Conservation (phyloP, 805 yeast genomes). For the Myxozyma geophila region DNA sequence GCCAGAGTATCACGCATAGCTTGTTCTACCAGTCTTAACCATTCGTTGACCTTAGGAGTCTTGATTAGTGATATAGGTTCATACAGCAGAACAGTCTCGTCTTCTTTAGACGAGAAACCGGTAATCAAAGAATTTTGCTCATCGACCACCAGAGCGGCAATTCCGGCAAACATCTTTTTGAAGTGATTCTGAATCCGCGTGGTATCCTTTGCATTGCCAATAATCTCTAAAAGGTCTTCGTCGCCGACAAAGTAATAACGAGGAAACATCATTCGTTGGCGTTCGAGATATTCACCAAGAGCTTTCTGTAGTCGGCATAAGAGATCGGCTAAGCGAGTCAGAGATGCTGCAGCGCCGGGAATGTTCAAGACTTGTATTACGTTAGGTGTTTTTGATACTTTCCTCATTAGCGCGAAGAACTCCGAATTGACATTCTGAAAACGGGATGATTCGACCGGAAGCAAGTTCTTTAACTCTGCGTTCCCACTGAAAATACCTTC, state of each 20-base stretch:
- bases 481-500: slow-evolving; percentile 72
- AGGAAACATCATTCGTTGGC: slow-evolving; percentile 75
- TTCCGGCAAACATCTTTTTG: slow-evolving; percentile 72
- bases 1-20: slow-evolving; percentile 58
- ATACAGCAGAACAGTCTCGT: slow-evolving; percentile 57
- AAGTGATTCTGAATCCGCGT: slow-evolving; percentile 60
- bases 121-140: slow-evolving; percentile 46
- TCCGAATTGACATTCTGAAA: slow-evolving; percentile 69
- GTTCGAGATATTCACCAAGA: slow-evolving; percentile 75
- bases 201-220: slow-evolving; percentile 65
- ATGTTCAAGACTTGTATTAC: slow-evolving; percentile 60
- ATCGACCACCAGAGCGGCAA: slow-evolving; percentile 51
- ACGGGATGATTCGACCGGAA: slow-evolving; percentile 72
- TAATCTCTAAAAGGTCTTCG: slow-evolving; percentile 81
- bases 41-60: slow-evolving; percentile 56
- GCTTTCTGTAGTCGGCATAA: slow-evolving; percentile 65
- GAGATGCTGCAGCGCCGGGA: slow-evolving; percentile 52
- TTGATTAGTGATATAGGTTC: slow-evolving; percentile 53
- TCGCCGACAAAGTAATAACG: slow-evolving; percentile 88
- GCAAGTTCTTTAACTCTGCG: slow-evolving; percentile 60
- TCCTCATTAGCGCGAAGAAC: slow-evolving; percentile 56
- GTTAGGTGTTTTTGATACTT: slow-evolving; percentile 53
- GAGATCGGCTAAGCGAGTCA: slow-evolving; percentile 61
- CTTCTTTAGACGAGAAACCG: slow-evolving; percentile 65
- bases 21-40: slow-evolving; percentile 65